Evolutionary conservation across 768 basidiomycete species (phyloP), one percentile per base, ranked within the genome.

Genomic region (Gymnopilus dilepis): DNA sequence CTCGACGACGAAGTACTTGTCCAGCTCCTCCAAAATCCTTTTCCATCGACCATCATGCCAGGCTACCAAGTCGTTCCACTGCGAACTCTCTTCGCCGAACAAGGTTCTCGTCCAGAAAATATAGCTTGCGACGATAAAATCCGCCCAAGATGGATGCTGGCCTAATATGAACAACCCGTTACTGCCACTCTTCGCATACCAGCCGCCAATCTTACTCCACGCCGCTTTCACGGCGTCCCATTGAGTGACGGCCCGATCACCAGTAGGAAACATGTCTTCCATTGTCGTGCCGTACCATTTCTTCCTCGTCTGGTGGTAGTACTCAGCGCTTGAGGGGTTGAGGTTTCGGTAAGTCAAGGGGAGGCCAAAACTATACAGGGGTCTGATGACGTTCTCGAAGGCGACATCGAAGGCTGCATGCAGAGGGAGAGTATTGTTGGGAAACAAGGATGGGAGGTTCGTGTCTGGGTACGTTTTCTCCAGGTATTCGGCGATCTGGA

Each of bases 401-500:
- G 41, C 40, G 3, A 55, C 54, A 22, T 51, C 37, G 41, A 72
- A 66, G 6, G 61, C 65, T 4, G 52, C 58, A 19, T 64, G 58
- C 31, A 72, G 31, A 1, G 56, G 66, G 19, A 59, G 54, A 11
- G 60, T 65, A 11, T 53, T 45, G 37, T 61, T 19, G 0, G 78
- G 79, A 54, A 84, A 65, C 15, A 83, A 60, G 4, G 52, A 19
- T 4, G 78, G 79, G 0, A 77, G 1, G 19, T 41, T 41, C 6
- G 9, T 75, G 57, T 74, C 70, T 0, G 84, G 83, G 65, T 84
- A 86, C 2, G 75, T 73, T 5, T 75, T 70, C 62, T 86, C 85
- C 51, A 86, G 74, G 67, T 86, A 85, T n/a, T 74, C 66, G 0
- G 80, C 83, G 57, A 87, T 86, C 33, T 61, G 67, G 22, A 70